A percentile compares a stretch with the other conserved stretches of the same genome.
Conservation (phyloP, 108 stramenopile species). For the Conticribra guillardii region DNA sequence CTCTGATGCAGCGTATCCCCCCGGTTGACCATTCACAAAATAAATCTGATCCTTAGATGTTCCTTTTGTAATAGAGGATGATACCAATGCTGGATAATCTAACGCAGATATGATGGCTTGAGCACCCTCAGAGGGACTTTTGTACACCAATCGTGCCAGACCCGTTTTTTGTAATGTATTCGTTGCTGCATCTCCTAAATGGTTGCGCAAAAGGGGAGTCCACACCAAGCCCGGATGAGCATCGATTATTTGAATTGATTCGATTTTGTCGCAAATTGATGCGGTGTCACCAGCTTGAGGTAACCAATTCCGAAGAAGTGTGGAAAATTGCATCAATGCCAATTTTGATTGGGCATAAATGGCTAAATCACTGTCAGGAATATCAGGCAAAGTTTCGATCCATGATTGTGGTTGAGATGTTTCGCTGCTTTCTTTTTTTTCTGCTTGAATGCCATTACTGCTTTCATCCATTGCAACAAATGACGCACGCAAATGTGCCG, state of each 20-base stretch:
- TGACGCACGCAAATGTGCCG: slow-evolving; percentile 52
- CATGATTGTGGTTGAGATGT: too few species aligned
- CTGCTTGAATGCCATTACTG: too few species aligned
- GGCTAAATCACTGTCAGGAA: slow-evolving; percentile 34
- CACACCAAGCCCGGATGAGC: slow-evolving; percentile 54
- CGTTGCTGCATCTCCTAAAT: slow-evolving; percentile 30
- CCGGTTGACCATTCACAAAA: slow-evolving; percentile 41
- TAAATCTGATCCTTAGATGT: slow-evolving; percentile 25
- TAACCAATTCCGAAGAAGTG: slow-evolving; percentile 29
- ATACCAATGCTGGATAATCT: slow-evolving; percentile 8
- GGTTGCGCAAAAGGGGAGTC: slow-evolving; percentile 46
- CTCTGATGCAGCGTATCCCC: slow-evolving; percentile 36
- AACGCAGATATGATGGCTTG: slow-evolving; percentile 27
- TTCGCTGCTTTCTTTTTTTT: slow-evolving; percentile 4
- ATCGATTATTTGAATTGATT: slow-evolving; percentile 25
- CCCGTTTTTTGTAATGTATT: slow-evolving; percentile 29
- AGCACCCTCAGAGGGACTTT: slow-evolving; percentile 46
- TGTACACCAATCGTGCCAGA: slow-evolving; percentile 41
- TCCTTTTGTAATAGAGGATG: neutral
- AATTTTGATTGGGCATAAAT: slow-evolving; percentile 42
- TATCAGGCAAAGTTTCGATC: slow-evolving; percentile 27
- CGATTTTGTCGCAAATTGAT: neutral
- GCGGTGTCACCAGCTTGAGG: neutral
- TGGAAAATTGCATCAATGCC: slow-evolving; percentile 48
- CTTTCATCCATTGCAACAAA: slow-evolving; percentile 40